Percentiles rank a stretch among this genome's conserved stretches.
Conservation (phyloP, 768 basidiomycete genomes). For the Mycena kentingensis region DNA sequence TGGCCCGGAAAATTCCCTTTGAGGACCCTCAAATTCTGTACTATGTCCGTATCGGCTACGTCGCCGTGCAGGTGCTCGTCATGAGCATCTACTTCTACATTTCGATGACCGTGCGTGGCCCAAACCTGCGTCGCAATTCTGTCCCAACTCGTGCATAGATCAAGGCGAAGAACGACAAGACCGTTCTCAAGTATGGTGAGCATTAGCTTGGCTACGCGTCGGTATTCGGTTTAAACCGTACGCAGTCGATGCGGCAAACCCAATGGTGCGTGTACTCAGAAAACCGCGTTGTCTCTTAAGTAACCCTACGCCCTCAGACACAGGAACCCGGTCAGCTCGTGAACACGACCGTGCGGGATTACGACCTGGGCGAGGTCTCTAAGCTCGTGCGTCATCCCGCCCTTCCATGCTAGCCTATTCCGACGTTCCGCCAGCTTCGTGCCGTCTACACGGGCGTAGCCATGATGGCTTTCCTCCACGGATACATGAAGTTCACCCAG, state of each 20-base stretch:
- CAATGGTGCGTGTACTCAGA: constrained; percentile 61
- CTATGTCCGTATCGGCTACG: constrained; percentile 85
- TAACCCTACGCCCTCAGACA: constrained; percentile 42
- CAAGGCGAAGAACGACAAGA: constrained; percentile 93
- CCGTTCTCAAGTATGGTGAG: constrained; percentile 92
- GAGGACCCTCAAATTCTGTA: constrained; percentile 81
- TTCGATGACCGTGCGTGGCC: constrained; percentile 63
- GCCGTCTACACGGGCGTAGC: constrained; percentile 72
- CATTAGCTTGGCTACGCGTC: not conserved
- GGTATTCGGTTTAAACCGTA: constrained; percentile 2
- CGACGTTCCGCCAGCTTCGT: constrained; percentile 48
- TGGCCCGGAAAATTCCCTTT: constrained; percentile 89
- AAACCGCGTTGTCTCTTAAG: not conserved
- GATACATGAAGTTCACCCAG: constrained; percentile 94
- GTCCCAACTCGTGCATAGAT: constrained; percentile 50
- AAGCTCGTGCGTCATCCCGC: constrained; percentile 58
- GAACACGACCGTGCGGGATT: constrained; percentile 92
- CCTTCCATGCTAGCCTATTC: not conserved
- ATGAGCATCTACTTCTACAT: constrained; percentile 81
- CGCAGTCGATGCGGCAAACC: constrained; percentile 70
- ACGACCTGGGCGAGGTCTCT: constrained; percentile 86
- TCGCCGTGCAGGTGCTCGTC: constrained; percentile 68
- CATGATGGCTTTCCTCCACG: constrained; percentile 91
- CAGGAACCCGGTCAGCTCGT: constrained; percentile 71
- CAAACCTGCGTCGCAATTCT: not conserved